Conservation (phyloP, 2,329 filamentous ascomycete species). For the Rhexocercosporidium sp. region DNA sequence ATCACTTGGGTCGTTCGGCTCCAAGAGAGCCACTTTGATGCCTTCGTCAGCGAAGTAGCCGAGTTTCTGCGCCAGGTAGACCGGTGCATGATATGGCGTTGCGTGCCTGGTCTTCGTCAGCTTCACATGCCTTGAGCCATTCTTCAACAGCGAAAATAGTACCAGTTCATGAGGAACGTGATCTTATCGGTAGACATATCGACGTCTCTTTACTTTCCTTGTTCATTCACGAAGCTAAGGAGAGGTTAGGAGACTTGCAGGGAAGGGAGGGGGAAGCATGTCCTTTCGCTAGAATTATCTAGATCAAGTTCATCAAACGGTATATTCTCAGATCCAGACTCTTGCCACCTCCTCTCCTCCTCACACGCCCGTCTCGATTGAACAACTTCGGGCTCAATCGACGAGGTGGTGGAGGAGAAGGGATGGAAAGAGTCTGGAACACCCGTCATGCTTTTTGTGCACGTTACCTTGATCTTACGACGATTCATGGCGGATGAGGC, state of each 20-base stretch:
- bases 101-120: conserved; percentile 64
- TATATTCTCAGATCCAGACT: conserved; percentile 72
- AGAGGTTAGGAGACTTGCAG: conserved; percentile 51
- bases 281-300: conserved; percentile 89
- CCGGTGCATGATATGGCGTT: conserved; percentile 78
- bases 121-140: conserved; percentile 39
- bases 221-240: conserved; percentile 37
- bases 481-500: conserved; percentile 29
- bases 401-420: neutral
- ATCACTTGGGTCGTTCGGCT: conserved; percentile 81
- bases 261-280: conserved; percentile 64
- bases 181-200: conserved; percentile 83
- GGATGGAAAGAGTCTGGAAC: conserved; percentile 25
- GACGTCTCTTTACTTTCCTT: conserved; percentile 4
- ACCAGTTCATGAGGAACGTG: conserved; percentile 86
- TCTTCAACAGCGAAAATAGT: conserved; percentile 37
- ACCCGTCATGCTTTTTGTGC: conserved; percentile 36
- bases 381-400: no score
- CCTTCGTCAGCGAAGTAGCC: conserved; percentile 78
- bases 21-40: conserved; percentile 77
- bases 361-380: no score
- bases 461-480: conserved; percentile 37
- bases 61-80: conserved; percentile 78
- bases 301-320: conserved; percentile 79
- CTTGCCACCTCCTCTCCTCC: neutral